A percentile compares a stretch with the other conserved stretches of the same genome.
Conservation (phyloP, 2,329 filamentous ascomycete species). For the Exserohilum rostratum region DNA sequence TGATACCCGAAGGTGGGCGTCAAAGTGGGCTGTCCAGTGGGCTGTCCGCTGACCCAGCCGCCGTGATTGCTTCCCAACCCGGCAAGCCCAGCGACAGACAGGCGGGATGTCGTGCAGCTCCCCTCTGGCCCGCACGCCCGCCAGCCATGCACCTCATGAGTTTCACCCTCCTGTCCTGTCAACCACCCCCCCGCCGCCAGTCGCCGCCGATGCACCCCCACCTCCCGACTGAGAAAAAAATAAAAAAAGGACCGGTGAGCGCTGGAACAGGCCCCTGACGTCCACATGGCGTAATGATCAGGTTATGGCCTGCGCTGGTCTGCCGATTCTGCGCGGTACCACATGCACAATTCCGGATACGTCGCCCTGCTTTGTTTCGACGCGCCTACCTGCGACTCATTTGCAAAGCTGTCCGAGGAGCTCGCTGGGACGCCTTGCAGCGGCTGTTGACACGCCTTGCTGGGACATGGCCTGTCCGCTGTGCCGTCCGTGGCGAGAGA, state of each 20-base stretch:
- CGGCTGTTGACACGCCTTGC: neutral
- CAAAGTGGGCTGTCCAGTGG: constrained; percentile 24
- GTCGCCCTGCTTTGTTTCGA: constrained; percentile 4
- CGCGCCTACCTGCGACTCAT: constrained; percentile 4
- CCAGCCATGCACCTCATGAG: constrained; percentile 17
- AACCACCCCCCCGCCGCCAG: constrained; percentile 8
- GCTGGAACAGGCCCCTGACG: constrained; percentile 12
- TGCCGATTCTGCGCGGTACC: constrained; percentile 7
- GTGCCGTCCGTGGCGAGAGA: neutral
- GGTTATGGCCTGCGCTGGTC: neutral
- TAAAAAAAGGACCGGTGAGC: constrained; percentile 7
- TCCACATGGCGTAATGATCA: constrained; percentile 4
- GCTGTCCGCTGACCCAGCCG: constrained; percentile 27
- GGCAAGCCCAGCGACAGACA: constrained; percentile 5
- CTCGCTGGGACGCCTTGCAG: neutral
- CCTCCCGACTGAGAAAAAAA: neutral
- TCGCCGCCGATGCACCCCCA: neutral
- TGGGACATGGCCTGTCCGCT: neutral
- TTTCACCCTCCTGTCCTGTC: constrained; percentile 21
- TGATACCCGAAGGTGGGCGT: constrained; percentile 28
- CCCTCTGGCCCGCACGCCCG: constrained; percentile 1
- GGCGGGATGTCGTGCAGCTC: constrained; percentile 4
- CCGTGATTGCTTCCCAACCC: constrained; percentile 20
- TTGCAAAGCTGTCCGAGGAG: constrained; percentile 2
- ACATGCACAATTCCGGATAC: constrained; percentile 8